These are phyloP conservation scores for Globisporangium lucens DNA, from an alignment of 352 stramenopile genomes.

Conservation along the genomic window DNA sequence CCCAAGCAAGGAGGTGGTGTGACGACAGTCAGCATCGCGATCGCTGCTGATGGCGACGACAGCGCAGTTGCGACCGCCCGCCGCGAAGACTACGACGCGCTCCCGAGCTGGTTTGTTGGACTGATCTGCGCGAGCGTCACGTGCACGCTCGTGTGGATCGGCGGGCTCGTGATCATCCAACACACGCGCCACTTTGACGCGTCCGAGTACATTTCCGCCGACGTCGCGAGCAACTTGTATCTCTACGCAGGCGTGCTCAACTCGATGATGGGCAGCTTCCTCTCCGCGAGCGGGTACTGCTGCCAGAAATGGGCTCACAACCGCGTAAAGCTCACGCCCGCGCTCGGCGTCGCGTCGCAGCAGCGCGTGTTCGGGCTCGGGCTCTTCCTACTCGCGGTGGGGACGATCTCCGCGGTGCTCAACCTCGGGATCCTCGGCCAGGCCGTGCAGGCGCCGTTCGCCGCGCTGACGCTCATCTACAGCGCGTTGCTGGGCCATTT, in stretches of 20 bases:
- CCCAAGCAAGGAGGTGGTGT: neutral
- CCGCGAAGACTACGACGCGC: constrained; percentile 8
- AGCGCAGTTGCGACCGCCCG: neutral
- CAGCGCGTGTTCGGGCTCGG: constrained; percentile 55
- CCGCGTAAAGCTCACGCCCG: constrained; percentile 42
- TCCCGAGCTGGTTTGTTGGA: constrained; percentile 58
- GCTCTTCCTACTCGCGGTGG: constrained; percentile 55
- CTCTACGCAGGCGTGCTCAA: constrained; percentile 74
- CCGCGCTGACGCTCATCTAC: constrained; percentile 78
- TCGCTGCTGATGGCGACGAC: neutral
- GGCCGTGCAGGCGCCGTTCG: constrained; percentile 75
- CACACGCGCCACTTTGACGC: constrained; percentile 27
- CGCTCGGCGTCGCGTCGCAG: constrained; percentile 57
- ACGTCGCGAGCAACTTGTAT: constrained; percentile 26
- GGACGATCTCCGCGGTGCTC: constrained; percentile 65
- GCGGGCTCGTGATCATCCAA: constrained; percentile 40
- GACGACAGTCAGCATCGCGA: neutral
- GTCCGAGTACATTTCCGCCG: constrained; percentile 17
- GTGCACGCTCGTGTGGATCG: constrained; percentile 47
- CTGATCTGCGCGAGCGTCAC: constrained; percentile 36
- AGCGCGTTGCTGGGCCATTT: constrained; percentile 65
- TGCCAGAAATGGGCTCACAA: constrained; percentile 76
- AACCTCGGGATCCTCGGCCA: constrained; percentile 76
- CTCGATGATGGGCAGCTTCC: constrained; percentile 68
- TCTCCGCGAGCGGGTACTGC: constrained; percentile 78